phyloP scores from a whole-genome alignment of 306 rosid species.

The Boehmeria nivea region DNA sequence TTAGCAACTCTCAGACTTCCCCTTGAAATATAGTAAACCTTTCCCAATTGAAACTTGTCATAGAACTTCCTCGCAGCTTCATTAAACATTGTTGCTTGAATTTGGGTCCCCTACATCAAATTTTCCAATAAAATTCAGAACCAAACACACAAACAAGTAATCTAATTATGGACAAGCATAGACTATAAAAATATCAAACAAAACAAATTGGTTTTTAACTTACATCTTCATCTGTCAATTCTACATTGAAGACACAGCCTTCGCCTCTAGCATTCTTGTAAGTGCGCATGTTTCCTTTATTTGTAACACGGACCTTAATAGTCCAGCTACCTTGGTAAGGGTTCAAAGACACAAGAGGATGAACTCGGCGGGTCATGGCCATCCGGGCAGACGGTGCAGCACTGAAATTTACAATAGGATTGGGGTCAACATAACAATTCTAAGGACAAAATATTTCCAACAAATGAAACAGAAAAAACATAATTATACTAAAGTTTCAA shows the following conservation, averaged over 20 bases:
- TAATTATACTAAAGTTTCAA: neutral
- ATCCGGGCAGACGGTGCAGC: slow-evolving; percentile 67
- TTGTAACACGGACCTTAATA: slow-evolving; percentile 83
- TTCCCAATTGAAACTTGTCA: slow-evolving; percentile 74
- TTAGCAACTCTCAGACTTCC: slow-evolving; percentile 82
- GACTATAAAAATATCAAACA: neutral
- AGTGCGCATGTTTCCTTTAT: slow-evolving; percentile 78
- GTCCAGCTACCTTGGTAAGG: slow-evolving; percentile 94
- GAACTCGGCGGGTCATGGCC: slow-evolving; percentile 91
- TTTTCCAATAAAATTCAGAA: neutral
- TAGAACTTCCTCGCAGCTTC: slow-evolving; percentile 79
- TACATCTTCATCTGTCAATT: slow-evolving; percentile 92
- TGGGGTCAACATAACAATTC: neutral
- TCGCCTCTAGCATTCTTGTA: slow-evolving; percentile 83
- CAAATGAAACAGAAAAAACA: too few relatives aligned
- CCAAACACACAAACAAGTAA: neutral
- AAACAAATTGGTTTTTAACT: slow-evolving; percentile 6
- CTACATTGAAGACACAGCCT: slow-evolving; percentile 95
- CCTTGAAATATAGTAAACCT: slow-evolving; percentile 81
- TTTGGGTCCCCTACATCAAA: slow-evolving; percentile 77
- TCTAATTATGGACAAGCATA: neutral
- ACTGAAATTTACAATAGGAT: slow-evolving; percentile 29
- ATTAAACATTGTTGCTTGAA: slow-evolving; percentile 98
- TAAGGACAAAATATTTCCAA: neutral
- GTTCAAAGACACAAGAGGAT: slow-evolving; percentile 80